phyloP scores from a whole-genome alignment of 2,329 filamentous ascomycete genomes.

The Aspergillus sp. region DNA sequence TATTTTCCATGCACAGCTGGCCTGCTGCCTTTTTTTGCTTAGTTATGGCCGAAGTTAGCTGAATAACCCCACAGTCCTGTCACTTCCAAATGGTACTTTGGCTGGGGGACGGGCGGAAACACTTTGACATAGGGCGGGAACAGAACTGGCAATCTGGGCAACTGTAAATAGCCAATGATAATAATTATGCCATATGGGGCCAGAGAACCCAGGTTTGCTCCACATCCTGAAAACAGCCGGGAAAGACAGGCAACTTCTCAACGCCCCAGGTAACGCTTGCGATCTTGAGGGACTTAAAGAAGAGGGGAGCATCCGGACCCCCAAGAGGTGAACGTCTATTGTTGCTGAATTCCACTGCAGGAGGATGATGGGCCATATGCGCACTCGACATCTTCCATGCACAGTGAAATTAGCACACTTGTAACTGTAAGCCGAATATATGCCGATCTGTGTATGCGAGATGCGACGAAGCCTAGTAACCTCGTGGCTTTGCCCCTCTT shows the following conservation, averaged over 20 bases:
- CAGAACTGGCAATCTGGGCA: neutral
- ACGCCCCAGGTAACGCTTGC: neutral
- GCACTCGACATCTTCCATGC: neutral
- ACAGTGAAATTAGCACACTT: neutral
- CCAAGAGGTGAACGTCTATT: neutral
- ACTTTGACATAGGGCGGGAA: slow-evolving; percentile 3
- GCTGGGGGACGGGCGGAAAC: neutral
- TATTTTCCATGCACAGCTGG: no score
- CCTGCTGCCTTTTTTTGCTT: neutral
- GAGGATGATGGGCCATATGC: neutral
- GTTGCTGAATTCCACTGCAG: neutral
- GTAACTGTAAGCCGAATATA: neutral
- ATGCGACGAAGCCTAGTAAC: slow-evolving; percentile 12
- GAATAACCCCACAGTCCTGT: neutral
- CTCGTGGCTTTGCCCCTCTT: slow-evolving; percentile 18
- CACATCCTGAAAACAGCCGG: neutral
- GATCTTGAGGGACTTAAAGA: neutral
- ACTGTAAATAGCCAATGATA: neutral
- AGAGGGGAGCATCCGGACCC: neutral
- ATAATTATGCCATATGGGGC: neutral
- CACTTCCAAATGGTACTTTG: neutral
- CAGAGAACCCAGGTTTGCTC: neutral
- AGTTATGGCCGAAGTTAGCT: neutral
- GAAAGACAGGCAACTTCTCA: neutral
- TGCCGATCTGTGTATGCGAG: slow-evolving; percentile 21